Percentiles rank a stretch among this genome's conserved stretches.
phyloP scores from a whole-genome alignment of 2,329 filamentous ascomycete genomes.

The Penicillium digitatum region DNA sequence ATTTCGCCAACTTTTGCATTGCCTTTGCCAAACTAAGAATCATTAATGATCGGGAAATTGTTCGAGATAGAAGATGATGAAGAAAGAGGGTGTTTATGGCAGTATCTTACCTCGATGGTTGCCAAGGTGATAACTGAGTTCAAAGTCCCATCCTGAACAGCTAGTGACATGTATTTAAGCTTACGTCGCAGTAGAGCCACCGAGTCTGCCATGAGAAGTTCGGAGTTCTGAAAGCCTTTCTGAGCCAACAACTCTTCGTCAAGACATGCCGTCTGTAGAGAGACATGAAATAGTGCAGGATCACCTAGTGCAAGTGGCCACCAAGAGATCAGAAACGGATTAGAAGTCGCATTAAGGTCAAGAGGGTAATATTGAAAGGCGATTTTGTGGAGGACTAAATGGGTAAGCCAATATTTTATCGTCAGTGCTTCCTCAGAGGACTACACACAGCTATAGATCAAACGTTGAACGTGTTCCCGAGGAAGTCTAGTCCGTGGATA shows the following conservation, averaged over 20 bases:
- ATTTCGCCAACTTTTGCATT: conserved; percentile 45
- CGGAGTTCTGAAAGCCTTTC: conserved; percentile 52
- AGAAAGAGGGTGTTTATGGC: neutral
- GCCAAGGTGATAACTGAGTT: conserved; percentile 57
- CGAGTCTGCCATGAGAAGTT: conserved; percentile 56
- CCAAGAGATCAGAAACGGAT: conserved; percentile 58
- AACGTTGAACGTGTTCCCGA: conserved; percentile 49
- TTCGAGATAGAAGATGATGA: neutral
- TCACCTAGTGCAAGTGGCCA: conserved; percentile 57
- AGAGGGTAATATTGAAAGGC: conserved; percentile 59
- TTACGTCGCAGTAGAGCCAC: conserved; percentile 52
- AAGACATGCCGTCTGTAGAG: conserved; percentile 56
- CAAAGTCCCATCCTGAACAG: conserved; percentile 54
- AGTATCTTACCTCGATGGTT: conserved; percentile 52
- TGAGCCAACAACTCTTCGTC: conserved; percentile 53
- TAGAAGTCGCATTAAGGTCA: conserved; percentile 51
- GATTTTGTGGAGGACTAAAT: conserved; percentile 53
- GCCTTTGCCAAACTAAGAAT: conserved; percentile 51
- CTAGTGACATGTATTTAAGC: conserved; percentile 46
- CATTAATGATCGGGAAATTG: neutral
- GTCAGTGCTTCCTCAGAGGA: neutral
- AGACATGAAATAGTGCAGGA: conserved; percentile 57
- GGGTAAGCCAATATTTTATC: conserved; percentile 15
- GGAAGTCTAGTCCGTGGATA: conserved; percentile 54
- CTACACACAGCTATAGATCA: conserved; percentile 55